Evolutionary conservation across 2,329 filamentous ascomycete genomes (phyloP), one percentile per base, ranked within the genome.

Genomic region (Fusarium kyushuense): DNA sequence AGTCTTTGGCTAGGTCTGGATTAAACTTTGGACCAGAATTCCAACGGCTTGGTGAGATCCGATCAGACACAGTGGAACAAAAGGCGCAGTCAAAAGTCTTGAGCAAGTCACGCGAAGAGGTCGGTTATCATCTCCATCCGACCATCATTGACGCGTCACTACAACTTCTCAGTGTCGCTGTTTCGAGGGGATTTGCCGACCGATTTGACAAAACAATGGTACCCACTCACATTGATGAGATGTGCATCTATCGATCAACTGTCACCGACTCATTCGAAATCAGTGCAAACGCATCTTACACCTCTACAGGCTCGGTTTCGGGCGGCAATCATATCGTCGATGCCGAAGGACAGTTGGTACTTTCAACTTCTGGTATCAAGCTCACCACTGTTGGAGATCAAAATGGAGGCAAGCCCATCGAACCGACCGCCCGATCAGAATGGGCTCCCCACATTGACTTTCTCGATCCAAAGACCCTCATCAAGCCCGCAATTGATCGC

Each of bases 121-220:
- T n/a, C 21, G 16, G 49, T 14, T 56, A 56, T 17, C 54, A 56
- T 11, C 54, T 56, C 3, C 54, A 56, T 19, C 54, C 54, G 1
- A 51, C 54, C 8, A 14, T 51, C 14, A 56, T 56, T 14, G 54
- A 56, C n/a, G 45, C 54, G 12, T 51, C 35, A 25, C 45, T 56
- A 4, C 54, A 56, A 6, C 33, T 56, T 1, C 45, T 56, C 1
- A 51, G 45, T 33, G 45, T 56, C 5, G 54, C 54, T 33, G 45
- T 48, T 8, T 56, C 54, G 4, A n/a, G 25, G 17, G 54, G 54
- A 7, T 56, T 56, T 14, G 54, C 45, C 7, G 36, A 56, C 3
- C 27, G 33, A 19, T 56, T 23, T 19, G 45, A 56, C 17, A 56
- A 51, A 23, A 56, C 54, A 21, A 56, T 56, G 54, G 54, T 56